These are phyloP conservation scores for Calendula officinalis DNA, from an alignment of 129 eudicot genomes.

Conservation along the genomic window DNA sequence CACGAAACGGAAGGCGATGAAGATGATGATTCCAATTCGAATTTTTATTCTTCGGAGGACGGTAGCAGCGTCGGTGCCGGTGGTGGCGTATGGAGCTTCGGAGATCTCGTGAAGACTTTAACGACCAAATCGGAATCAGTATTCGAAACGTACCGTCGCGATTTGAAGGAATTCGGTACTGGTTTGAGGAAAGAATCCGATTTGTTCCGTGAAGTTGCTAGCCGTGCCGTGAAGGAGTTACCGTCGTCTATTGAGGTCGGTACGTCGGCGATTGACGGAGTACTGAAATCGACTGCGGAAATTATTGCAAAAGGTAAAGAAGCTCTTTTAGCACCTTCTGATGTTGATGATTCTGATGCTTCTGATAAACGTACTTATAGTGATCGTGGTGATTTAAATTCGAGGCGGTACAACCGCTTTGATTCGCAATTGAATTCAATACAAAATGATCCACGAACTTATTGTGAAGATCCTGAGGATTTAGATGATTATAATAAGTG, in stretches of 20 bases:
- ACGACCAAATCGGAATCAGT: constrained; percentile 74
- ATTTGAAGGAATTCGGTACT: constrained; percentile 71
- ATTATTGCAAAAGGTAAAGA: constrained; percentile 65
- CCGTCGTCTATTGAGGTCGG: constrained; percentile 56
- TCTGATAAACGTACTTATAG: constrained; percentile 22
- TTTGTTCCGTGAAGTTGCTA: constrained; percentile 64
- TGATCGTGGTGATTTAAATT: neutral
- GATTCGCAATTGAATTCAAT: constrained; percentile 60
- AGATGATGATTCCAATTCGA: constrained; percentile 31
- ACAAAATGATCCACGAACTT: constrained; percentile 56
- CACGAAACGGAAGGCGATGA: constrained; percentile 22
- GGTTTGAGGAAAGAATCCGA: constrained; percentile 77
- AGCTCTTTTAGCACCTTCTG: constrained; percentile 31
- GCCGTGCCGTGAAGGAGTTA: constrained; percentile 88
- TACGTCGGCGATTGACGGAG: constrained; percentile 67
- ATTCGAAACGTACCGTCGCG: constrained; percentile 73
- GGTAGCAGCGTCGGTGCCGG: constrained; percentile 11
- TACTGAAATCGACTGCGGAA: constrained; percentile 55
- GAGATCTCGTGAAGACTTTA: constrained; percentile 59
- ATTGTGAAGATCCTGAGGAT: constrained; percentile 73
- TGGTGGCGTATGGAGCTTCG: constrained; percentile 63
- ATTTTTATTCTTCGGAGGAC: constrained; percentile 31
- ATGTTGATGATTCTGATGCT: constrained; percentile 40
- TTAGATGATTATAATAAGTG: constrained; percentile 64
- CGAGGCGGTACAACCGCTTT: constrained; percentile 57